Percentiles rank a stretch among this genome's conserved stretches.
These are phyloP conservation scores for Micractinium sp. DNA, from an alignment of 139 green algal species.

Conservation along the genomic window DNA sequence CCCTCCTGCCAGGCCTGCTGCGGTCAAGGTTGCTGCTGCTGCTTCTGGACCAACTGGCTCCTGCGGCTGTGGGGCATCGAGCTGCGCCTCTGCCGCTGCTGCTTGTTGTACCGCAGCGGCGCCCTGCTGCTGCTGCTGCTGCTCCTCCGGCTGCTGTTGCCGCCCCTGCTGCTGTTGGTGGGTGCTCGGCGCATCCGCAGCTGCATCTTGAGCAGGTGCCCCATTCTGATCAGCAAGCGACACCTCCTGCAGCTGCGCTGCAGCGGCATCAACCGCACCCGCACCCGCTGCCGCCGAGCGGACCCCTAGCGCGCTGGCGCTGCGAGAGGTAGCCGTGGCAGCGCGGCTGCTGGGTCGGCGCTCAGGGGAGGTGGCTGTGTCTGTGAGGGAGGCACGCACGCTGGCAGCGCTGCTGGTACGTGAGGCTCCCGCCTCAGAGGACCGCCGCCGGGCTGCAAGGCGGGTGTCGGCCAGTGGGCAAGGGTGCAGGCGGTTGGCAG, in stretches of 20 bases:
- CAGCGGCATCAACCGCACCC: background rate
- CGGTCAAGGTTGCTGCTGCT: no score
- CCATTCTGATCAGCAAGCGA: background rate
- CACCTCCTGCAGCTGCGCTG: background rate
- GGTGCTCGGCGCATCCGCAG: background rate
- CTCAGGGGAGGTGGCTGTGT: conserved; percentile 14
- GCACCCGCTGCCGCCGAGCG: background rate
- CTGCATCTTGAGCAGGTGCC: background rate
- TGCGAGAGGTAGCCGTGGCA: background rate
- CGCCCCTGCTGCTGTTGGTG: background rate
- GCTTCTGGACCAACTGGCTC: background rate
- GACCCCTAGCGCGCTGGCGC: background rate
- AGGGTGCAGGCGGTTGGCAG: background rate
- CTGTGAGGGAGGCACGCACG: background rate
- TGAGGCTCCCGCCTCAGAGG: background rate
- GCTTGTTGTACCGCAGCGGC: no score
- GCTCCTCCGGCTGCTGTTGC: background rate
- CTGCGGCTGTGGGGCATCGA: background rate
- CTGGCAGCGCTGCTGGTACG: conserved; percentile 10
- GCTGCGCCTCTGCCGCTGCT: background rate
- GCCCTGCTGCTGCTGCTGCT: background rate
- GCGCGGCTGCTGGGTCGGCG: background rate
- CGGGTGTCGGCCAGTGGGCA: no score
- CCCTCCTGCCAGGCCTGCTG: background rate
- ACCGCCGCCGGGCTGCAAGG: background rate